Evolutionary conservation across 2,329 filamentous ascomycete genomes (phyloP).

Genomic region (Phaeoacremonium minimum): DNA sequence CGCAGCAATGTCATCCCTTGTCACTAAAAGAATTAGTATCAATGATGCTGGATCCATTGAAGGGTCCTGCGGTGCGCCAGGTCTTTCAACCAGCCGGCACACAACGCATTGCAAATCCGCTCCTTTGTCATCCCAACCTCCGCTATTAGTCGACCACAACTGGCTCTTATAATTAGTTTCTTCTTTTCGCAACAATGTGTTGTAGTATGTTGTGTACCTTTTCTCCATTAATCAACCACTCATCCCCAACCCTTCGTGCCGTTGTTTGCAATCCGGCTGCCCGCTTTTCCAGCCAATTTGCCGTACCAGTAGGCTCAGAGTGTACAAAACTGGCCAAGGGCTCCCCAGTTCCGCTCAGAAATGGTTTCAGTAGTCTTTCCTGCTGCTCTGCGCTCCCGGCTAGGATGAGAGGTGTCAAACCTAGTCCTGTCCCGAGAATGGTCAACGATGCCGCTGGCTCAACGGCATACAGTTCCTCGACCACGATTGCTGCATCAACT

Average conservation of each 20-base stretch:
- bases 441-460: slow-evolving; percentile 7
- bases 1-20: slow-evolving; percentile 37
- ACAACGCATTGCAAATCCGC: slow-evolving; percentile 8
- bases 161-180: too few species aligned
- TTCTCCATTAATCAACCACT: slow-evolving; percentile 7
- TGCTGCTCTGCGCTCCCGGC: slow-evolving; percentile 1
- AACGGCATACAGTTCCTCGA: slow-evolving; percentile 8
- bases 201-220: slow-evolving; percentile 3
- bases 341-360: slow-evolving; percentile 3
- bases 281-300: slow-evolving; percentile 9
- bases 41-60: slow-evolving; percentile 1
- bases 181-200: too few species aligned
- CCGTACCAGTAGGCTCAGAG: slow-evolving; percentile 8
- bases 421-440: slow-evolving; percentile 7
- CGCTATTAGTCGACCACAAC: slow-evolving; percentile 9
- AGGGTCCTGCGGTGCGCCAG: background rate
- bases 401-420: slow-evolving; percentile 5
- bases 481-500: slow-evolving; percentile 6
- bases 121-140: slow-evolving; percentile 6
- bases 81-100: slow-evolving; percentile 2
- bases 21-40: slow-evolving; percentile 46
- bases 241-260: slow-evolving; percentile 3
- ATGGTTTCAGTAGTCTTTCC: background rate
- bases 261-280: slow-evolving; percentile 6
- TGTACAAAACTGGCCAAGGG: slow-evolving; percentile 5